Evolutionary conservation across 2,329 filamentous ascomycete species (phyloP), one percentile per base, ranked within the genome.

Genomic region (Torrubiella hemipterigena): DNA sequence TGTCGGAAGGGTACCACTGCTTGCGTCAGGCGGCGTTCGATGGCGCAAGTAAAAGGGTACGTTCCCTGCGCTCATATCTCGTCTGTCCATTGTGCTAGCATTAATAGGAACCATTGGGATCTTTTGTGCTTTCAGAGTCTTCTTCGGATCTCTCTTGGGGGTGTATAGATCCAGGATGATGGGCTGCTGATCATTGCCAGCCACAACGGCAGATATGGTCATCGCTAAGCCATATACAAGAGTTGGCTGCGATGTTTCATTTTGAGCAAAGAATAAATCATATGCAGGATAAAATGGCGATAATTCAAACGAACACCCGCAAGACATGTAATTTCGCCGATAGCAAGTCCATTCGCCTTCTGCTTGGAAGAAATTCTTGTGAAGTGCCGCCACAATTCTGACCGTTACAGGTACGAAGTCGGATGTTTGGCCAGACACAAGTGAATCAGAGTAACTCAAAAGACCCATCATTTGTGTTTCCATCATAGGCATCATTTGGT

Each of bases 321-420:
- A 85, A 0, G 82, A 79, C 51, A 94, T 91, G 56, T 94, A 94
- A 52, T 94, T 94, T 26, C 87, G 71, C 20, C 86, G 70, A 51
- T 94, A 94, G 58, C 86, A 93, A 0, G 86, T 94, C 85, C 85
- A 94, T 44, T 87, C 83, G 13, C 72, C 67, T 33, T 93, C 86
- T 4, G 69, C 70, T 21, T 77, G 62, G 50, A 94, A 93, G 57
- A 93, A 93, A 0, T 86, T 86, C 46, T 93, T 93, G 52, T 93
- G 83, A 37, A 93, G 85, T 45, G 75, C 79, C 21, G 82, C 83
- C 18, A 77, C 67, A 40, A 94, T 82, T 11, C 82, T 78, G 14
- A 81, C 68, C 40, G 76, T 77, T 41, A 91, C 67, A 1, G 64
- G 59, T n/a, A n/a, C n/a, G n/a, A n/a, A n/a, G n/a, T n/a, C 22